phyloP scores from a whole-genome alignment of 441 rosid genomes.

The Gossypium laxum region DNA sequence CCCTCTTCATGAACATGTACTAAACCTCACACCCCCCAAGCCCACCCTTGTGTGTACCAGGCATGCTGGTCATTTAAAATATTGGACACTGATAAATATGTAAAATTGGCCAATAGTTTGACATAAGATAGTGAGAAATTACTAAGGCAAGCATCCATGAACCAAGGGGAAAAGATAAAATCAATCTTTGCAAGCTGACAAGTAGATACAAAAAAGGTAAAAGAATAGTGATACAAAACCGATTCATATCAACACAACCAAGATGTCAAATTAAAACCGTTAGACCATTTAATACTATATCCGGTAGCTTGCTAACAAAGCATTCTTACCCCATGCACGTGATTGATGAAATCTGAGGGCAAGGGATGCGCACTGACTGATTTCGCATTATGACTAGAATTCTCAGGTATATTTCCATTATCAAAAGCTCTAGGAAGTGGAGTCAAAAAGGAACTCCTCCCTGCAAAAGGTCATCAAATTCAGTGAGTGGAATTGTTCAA shows the following conservation, averaged over 20 bases:
- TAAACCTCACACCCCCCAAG: neutral
- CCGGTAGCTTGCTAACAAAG: neutral
- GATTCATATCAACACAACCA: neutral
- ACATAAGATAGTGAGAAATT: neutral
- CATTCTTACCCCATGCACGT: constrained; percentile 29
- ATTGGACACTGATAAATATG: neutral
- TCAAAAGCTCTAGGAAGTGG: constrained; percentile 46
- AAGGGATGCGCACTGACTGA: constrained; percentile 43
- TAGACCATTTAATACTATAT: neutral
- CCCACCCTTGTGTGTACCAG: neutral
- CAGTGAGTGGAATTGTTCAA: constrained; percentile 12
- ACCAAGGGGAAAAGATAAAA: neutral
- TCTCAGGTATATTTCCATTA: constrained; percentile 29
- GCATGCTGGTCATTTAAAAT: neutral
- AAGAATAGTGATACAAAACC: neutral
- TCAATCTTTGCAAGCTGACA: neutral
- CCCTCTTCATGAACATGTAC: neutral
- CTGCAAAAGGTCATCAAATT: constrained; percentile 24
- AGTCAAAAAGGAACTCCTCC: constrained; percentile 44
- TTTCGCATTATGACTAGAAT: constrained; percentile 27
- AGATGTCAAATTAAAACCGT: neutral
- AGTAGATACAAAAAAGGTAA: constrained; percentile 1
- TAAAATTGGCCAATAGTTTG: neutral
- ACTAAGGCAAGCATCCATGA: neutral
- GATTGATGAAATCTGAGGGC: constrained; percentile 28